phyloP scores from a whole-genome alignment of 305 asterid species.

The Fraxinus dipetala region DNA sequence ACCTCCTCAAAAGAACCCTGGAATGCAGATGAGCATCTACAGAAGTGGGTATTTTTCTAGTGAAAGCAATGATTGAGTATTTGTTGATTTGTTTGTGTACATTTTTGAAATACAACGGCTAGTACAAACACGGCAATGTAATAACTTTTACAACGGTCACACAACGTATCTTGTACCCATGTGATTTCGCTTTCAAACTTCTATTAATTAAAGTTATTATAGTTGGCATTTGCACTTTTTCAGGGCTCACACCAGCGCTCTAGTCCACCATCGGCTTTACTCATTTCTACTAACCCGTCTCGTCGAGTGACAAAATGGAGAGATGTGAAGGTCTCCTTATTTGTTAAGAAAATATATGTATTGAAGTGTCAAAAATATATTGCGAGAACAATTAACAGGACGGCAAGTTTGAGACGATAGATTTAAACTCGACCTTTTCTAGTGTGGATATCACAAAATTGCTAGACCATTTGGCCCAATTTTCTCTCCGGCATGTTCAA shows the following conservation, averaged over 20 bases:
- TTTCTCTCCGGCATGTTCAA: background rate
- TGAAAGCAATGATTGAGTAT: background rate
- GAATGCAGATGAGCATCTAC: slow-evolving; percentile 21
- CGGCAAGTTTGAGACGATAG: too few relatives aligned
- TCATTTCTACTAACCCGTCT: background rate
- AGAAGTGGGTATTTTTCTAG: slow-evolving; percentile 46
- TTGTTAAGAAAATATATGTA: background rate
- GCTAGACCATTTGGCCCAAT: background rate
- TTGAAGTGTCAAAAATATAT: background rate
- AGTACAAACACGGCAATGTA: slow-evolving; percentile 34
- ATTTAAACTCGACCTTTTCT: background rate
- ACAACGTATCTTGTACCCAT: slow-evolving; percentile 40
- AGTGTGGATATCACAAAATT: background rate
- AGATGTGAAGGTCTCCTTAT: background rate
- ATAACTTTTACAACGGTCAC: slow-evolving; percentile 63
- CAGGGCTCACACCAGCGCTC: slow-evolving; percentile 39
- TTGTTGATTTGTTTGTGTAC: background rate
- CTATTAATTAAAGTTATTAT: slow-evolving; percentile 12
- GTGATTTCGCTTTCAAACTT: slow-evolving; percentile 57
- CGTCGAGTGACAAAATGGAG: background rate
- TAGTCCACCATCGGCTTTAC: slow-evolving; percentile 34
- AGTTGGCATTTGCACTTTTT: slow-evolving; percentile 32
- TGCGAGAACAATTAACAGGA: background rate
- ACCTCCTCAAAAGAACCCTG: slow-evolving; percentile 16
- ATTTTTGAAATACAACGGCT: slow-evolving; percentile 81